phyloP scores from a whole-genome alignment of 805 yeast species.

The Schizosaccharomyces japonicus region DNA sequence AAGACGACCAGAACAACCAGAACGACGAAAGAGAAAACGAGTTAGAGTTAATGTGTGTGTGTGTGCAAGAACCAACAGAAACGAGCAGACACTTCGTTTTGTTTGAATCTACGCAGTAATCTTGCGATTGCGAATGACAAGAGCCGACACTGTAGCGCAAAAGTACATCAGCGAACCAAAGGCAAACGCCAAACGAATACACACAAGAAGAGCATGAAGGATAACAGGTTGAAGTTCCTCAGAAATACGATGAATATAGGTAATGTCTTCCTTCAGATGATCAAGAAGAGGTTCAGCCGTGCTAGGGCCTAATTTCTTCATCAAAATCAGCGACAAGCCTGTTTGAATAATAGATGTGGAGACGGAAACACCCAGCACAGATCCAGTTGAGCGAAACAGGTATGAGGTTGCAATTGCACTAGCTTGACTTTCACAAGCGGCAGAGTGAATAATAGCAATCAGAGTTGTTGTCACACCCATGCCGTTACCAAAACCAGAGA shows the following conservation, averaged over 20 bases:
- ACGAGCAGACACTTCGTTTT: no score
- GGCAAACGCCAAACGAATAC: not conserved
- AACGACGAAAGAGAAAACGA: not conserved
- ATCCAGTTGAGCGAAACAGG: conserved; percentile 47
- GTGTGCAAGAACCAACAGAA: no score
- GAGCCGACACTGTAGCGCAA: not conserved
- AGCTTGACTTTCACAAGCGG: conserved; percentile 35
- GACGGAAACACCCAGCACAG: conserved; percentile 40
- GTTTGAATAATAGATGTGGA: conserved; percentile 33
- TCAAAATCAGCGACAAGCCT: conserved; percentile 13
- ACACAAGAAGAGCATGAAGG: not conserved
- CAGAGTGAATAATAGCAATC: conserved; percentile 41
- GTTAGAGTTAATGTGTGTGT: no score
- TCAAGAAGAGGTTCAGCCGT: not conserved
- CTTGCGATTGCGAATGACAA: not conserved
- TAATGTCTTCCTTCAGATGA: not conserved
- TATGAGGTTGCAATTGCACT: conserved; percentile 55
- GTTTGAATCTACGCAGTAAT: no score
- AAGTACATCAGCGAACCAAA: not conserved
- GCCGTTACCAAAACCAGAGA: conserved; percentile 35
- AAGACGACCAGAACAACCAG: not conserved
- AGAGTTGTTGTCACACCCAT: conserved; percentile 33
- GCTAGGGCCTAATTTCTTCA: not conserved
- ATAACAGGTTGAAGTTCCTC: not conserved
- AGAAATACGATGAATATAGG: not conserved